phyloP scores from a whole-genome alignment of 306 rosid species.

The Acacia melanoxylon region DNA sequence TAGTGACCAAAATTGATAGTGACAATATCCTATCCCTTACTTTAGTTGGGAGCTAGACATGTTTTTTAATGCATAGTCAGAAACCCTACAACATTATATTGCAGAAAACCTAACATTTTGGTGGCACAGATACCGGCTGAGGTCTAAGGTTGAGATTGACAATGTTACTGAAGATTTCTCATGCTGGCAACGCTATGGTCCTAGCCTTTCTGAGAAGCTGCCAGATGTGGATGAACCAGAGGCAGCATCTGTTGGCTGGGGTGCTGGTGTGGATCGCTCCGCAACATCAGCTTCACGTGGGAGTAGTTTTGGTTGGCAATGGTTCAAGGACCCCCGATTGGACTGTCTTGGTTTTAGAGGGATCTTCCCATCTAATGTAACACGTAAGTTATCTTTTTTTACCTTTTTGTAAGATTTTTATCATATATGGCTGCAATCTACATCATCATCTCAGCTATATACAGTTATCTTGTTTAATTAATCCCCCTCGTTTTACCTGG shows the following conservation, averaged over 20 bases:
- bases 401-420: slow-evolving; percentile 31
- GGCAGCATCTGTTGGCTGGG: slow-evolving; percentile 86
- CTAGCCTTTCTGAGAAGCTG: slow-evolving; percentile 41
- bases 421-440: slow-evolving; percentile 20
- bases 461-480: not conserved
- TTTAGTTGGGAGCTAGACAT: not conserved
- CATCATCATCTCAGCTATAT: not conserved
- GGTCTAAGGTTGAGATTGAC: slow-evolving; percentile 97
- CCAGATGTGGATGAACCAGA: slow-evolving; percentile 72
- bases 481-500: not conserved
- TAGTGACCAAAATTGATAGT: too few species aligned
- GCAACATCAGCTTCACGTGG: slow-evolving; percentile 65
- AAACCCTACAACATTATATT: not conserved
- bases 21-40: too few species aligned
- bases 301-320: slow-evolving; percentile 69
- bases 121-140: slow-evolving; percentile 72
- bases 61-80: not conserved
- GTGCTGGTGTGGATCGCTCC: slow-evolving; percentile 59
- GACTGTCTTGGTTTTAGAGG: slow-evolving; percentile 88
- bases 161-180: slow-evolving; percentile 60
- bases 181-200: slow-evolving; percentile 90
- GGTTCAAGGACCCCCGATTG: slow-evolving; percentile 91
- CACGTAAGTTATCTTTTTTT: slow-evolving; percentile 57
- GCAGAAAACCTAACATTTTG: slow-evolving; percentile 26
- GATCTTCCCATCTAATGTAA: slow-evolving; percentile 69